A percentile compares a stretch with the other conserved stretches of the same genome.
Conservation (phyloP, 148 eudicot species). For the Camellia sinensis region DNA sequence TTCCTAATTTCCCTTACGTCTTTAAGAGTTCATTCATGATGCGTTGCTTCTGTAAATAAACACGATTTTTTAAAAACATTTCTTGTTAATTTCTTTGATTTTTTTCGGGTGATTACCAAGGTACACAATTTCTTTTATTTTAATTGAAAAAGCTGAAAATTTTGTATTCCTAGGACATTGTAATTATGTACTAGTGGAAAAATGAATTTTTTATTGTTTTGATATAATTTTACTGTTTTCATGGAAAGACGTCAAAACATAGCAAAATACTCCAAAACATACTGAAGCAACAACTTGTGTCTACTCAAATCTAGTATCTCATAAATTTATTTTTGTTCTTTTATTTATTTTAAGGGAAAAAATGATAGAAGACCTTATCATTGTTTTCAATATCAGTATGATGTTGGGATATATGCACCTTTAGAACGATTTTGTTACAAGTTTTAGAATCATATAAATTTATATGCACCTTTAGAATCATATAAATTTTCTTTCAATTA, state of each 20-base stretch:
- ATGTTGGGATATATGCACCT: neutral
- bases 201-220: too few species aligned
- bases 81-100: neutral
- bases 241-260: too few species aligned
- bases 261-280: too few species aligned
- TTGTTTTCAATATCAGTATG: neutral
- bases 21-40: conserved; percentile 11
- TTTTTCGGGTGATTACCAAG: neutral
- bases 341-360: neutral
- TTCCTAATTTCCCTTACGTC: neutral
- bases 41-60: neutral
- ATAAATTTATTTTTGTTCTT: neutral
- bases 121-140: neutral
- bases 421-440: too few species aligned
- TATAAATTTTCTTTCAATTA: neutral
- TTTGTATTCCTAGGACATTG: neutral
- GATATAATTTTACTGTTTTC: too few species aligned
- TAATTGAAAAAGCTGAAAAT: neutral
- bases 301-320: neutral
- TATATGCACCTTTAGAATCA: neutral
- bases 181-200: too few species aligned
- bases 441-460: neutral
- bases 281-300: too few species aligned
- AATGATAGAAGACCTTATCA: neutral
- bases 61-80: neutral